Base-by-base conservation (phyloP, 331 rosid species). In the Quercus lobata region DNA sequence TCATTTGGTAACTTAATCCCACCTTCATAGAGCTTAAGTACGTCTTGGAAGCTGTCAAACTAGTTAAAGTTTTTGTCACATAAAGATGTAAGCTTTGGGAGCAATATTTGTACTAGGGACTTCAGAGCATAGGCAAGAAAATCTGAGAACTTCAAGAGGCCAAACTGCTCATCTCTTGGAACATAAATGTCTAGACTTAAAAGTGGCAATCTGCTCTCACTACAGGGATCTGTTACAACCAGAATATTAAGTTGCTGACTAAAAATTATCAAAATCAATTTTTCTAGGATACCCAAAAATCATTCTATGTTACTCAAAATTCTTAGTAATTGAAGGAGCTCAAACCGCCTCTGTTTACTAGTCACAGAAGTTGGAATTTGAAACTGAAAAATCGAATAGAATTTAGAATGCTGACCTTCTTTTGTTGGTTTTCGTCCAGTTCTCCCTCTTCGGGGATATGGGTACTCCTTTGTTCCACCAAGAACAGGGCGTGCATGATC, bases 361-460 rank as follows among this genome's bases (percentile, higher is more conserved):
- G 52, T 66, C 14, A 66, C 18, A 34, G 52, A 44, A 34, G 17
- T 32, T 66, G n/a, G 35, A 8, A 8, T 8, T 8, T 8, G 12
- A 41, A 66, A 34, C 44, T 57, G 3, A 29, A 56, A 78, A 57
- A 2, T 15, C 14, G 49, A 69, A 46, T 56, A 3, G 2, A 19
- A 6, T 32, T 22, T 53, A 4, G n/a, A 68, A 22, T 22, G 15
- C 71, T 27, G 14, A 94, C 98, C 97, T 7, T 76, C 57, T 78
- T 84, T 88, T 30, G 86, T 86, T 27, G 83, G 91, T 69, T 88
- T 84, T 27, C 99, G 92, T 62, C 99, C 86, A 3, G 99, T 96
- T 85, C 86, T 84, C 58, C 93, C 99, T 79, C 99, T 78, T 62
- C 99, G 84, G 0, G 99, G 99, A 84, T 96, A 96, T 2, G 98